phyloP scores from a whole-genome alignment of 352 stramenopile genomes.

The Saprolegnia parasitica region DNA sequence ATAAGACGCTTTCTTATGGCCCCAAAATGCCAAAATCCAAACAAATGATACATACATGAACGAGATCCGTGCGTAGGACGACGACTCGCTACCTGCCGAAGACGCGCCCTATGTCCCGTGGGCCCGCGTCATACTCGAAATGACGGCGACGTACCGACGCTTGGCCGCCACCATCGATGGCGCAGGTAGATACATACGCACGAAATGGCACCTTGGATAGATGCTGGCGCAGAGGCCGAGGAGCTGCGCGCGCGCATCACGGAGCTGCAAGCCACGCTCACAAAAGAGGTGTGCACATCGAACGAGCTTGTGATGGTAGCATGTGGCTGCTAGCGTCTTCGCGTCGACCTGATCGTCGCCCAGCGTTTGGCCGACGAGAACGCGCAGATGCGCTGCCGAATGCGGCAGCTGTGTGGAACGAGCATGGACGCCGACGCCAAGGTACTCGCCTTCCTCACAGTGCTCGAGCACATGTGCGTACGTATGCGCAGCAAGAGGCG shows the following conservation, averaged over 20 bases:
- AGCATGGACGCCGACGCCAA: not conserved
- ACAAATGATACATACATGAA: conserved; percentile 29
- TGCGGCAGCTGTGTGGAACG: conserved; percentile 45
- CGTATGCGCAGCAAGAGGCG: not conserved
- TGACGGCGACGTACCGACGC: no score
- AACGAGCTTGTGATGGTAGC: not conserved
- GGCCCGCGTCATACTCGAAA: no score
- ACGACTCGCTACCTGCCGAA: no score
- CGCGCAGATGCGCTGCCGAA: conserved; percentile 50
- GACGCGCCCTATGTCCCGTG: no score
- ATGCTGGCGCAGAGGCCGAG: not conserved
- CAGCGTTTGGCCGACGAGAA: conserved; percentile 66
- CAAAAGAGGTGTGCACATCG: conserved; percentile 46
- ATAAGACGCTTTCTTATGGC: not conserved
- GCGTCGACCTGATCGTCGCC: conserved; percentile 68
- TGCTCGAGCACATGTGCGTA: conserved; percentile 34
- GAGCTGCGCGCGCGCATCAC: conserved; percentile 30
- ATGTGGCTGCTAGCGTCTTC: conserved; percentile 43
- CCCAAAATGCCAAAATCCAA: not conserved
- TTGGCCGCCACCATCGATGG: no score
- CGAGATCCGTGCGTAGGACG: no score
- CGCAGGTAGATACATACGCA: not conserved
- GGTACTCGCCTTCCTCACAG: not conserved
- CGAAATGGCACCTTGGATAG: not conserved
- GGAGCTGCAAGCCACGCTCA: conserved; percentile 50